phyloP scores from a whole-genome alignment of 441 rosid species.

The Croton laevigatus region DNA sequence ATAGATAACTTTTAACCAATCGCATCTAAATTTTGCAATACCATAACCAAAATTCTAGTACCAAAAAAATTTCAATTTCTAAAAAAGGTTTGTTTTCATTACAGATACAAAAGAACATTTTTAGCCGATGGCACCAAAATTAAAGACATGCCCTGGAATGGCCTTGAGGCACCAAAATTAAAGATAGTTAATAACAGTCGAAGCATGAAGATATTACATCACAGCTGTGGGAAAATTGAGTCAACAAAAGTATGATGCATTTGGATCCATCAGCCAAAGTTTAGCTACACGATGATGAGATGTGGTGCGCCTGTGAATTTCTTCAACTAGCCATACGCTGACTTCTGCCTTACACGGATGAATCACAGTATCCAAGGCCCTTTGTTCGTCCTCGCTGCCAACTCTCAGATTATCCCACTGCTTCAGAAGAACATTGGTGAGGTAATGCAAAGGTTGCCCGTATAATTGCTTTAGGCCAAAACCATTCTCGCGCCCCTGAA shows the following conservation, averaged over 20 bases:
- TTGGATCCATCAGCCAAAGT: slow-evolving; percentile 67
- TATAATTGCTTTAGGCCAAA: slow-evolving; percentile 73
- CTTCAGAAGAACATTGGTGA: slow-evolving; percentile 60
- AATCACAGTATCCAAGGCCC: slow-evolving; percentile 50
- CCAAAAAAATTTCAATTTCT: too few species aligned
- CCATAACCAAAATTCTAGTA: too few species aligned
- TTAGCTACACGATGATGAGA: slow-evolving; percentile 61
- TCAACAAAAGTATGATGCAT: slow-evolving; percentile 55
- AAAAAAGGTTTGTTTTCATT: too few species aligned
- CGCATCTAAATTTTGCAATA: too few species aligned
- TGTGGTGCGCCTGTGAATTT: slow-evolving; percentile 62
- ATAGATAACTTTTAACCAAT: too few species aligned
- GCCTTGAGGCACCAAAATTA: too few species aligned
- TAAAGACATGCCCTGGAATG: slow-evolving; percentile 9
- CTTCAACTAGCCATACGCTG: slow-evolving; percentile 81
- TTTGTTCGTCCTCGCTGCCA: slow-evolving; percentile 48
- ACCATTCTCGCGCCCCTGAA: too few species aligned
- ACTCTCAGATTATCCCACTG: slow-evolving; percentile 70
- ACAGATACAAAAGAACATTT: too few species aligned
- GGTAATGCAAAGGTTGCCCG: slow-evolving; percentile 86
- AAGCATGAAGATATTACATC: slow-evolving; percentile 7
- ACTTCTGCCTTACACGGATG: slow-evolving; percentile 92
- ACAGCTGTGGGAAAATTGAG: slow-evolving; percentile 42
- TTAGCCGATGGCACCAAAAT: neutral
- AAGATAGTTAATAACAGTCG: neutral